Evolutionary conservation across 768 basidiomycete genomes (phyloP), one percentile per base, ranked within the genome.

Genomic region (Boletus sensibilis): DNA sequence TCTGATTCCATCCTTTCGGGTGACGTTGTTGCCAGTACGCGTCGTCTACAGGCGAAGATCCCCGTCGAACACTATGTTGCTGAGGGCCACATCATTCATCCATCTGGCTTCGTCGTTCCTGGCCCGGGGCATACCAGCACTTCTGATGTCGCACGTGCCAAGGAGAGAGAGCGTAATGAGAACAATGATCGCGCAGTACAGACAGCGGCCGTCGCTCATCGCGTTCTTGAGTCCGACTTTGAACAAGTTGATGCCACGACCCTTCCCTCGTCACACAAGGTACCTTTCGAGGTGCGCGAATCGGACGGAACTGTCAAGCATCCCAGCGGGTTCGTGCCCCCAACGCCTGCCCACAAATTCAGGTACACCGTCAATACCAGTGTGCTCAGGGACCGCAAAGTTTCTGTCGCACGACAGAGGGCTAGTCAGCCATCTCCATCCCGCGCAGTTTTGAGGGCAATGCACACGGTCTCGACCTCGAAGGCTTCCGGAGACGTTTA

Each of bases 281-380:
- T 79, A 7, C 78, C 78, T 1, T 76, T 75, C 23, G 78, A 79
- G 60, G 68, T 78, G 0, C 60, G 66, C 33, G 66, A 70, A 25
- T 54, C 52, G 4, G 77, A 79, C 48, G 78, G 78, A 23, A 72
- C 61, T 1, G 62, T 77, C 39, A 66, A 67, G 37, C 77, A 78
- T 47, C 71, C 78, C 1, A 76, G 75, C 31, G 78, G 78, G 1
- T 79, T 78, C 59, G 69, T 73, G 11, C 77, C 77, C 2, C 78
- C 78, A 2, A 79, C 78, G 1, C 72, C 78, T 31, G 65, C 68
- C 35, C 60, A 75, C 46, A 73, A 73, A 10, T 79, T 77, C 64
- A 68, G 64, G 44, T 53, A 64, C 18, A 34, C 46, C 10, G 61
- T 58, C 52, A 41, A 44, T 18, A 42, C 42, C 25, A 62, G n/a